Percentiles rank a stretch among this genome's conserved stretches.
Conservation (phyloP, 805 yeast genomes). For the Candida ovalis region DNA sequence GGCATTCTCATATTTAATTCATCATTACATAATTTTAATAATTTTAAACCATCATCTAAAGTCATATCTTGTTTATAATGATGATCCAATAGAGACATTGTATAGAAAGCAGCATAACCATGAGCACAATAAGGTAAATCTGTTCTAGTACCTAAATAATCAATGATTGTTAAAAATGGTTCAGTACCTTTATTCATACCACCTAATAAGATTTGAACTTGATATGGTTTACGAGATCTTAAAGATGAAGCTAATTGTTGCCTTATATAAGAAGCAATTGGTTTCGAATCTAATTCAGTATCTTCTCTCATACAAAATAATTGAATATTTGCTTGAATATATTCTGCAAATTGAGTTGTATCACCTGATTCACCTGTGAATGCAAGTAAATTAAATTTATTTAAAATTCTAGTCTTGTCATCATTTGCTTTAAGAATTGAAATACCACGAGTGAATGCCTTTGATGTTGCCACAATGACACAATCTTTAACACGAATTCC, state of each 20-base stretch:
- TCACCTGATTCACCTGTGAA: constrained; percentile 97
- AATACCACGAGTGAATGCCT: constrained; percentile 88
- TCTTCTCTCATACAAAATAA: constrained; percentile 83
- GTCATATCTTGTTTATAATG: constrained; percentile 79
- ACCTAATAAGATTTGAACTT: constrained; percentile 85
- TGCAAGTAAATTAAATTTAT: constrained; percentile 77
- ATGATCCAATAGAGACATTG: constrained; percentile 84
- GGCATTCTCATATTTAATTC: constrained; percentile 88
- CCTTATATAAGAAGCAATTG: constrained; percentile 85
- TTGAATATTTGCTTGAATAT: constrained; percentile 87
- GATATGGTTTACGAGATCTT: constrained; percentile 93
- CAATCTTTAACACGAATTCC: constrained; percentile 81
- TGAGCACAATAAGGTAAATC: constrained; percentile 96
- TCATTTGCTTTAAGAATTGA: constrained; percentile 75
- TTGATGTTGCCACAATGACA: constrained; percentile 90
- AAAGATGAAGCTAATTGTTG: constrained; percentile 81
- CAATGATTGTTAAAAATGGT: constrained; percentile 83
- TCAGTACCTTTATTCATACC: constrained; percentile 56
- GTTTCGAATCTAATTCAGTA: constrained; percentile 75
- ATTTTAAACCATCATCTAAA: constrained; percentile 70
- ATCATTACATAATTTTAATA: constrained; percentile 66
- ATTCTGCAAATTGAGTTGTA: constrained; percentile 92
- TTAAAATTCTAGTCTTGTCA: constrained; percentile 73
- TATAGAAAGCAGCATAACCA: constrained; percentile 97
- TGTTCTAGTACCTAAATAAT: constrained; percentile 88